These are phyloP conservation scores for Turnera subulata DNA, from an alignment of 345 rosid genomes.

Conservation along the genomic window DNA sequence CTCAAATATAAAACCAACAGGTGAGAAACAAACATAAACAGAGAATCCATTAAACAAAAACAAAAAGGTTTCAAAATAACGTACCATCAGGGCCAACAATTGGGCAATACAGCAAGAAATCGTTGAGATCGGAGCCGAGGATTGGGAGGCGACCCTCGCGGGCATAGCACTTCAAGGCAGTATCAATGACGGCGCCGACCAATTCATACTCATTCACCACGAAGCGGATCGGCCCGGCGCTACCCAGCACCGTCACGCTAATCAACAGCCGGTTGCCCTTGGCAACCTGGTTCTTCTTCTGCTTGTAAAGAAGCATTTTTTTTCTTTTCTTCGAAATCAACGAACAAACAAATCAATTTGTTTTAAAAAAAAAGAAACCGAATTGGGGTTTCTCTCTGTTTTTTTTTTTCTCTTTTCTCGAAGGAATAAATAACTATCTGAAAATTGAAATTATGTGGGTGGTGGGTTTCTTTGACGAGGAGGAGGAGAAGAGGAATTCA, in stretches of 20 bases:
- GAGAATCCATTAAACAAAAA: too few relatives aligned
- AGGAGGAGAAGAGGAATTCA: too few relatives aligned
- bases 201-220: conserved; percentile 73
- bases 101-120: conserved; percentile 64
- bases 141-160: conserved; percentile 99
- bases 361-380: conserved; percentile 17
- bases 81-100: conserved; percentile 61
- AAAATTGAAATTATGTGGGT: not conserved
- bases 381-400: not conserved
- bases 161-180: conserved; percentile 76
- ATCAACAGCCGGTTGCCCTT: conserved; percentile 72
- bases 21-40: too few relatives aligned
- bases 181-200: conserved; percentile 72
- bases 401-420: not conserved
- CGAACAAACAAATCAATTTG: not conserved
- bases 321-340: not conserved
- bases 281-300: conserved; percentile 60
- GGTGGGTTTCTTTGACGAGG: too few relatives aligned
- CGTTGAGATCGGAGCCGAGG: conserved; percentile 74
- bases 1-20: too few relatives aligned
- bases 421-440: conserved; percentile 4
- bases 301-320: conserved; percentile 77
- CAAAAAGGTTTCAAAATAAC: not conserved
- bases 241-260: conserved; percentile 84
- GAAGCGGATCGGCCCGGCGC: conserved; percentile 95